A percentile compares a stretch with the other conserved stretches of the same genome.
These are phyloP conservation scores for Geotrichum histeridarum DNA, from an alignment of 1,139 yeast species.

Conservation along the genomic window DNA sequence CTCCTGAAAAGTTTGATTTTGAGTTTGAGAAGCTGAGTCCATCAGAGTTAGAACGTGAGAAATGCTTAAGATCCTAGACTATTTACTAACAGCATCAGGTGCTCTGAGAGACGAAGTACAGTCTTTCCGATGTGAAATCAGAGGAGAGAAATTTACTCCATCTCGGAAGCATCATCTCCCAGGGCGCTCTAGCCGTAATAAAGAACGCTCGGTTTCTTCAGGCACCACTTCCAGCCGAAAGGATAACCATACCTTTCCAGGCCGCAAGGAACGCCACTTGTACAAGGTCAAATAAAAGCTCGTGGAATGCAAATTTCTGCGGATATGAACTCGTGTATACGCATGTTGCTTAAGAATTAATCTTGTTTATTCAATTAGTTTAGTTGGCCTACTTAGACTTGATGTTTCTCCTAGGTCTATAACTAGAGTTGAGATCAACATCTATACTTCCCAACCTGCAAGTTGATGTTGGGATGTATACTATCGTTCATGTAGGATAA, in stretches of 20 bases:
- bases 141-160: conserved; percentile 32
- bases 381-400: neutral
- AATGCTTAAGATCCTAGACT: neutral
- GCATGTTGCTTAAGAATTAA: neutral
- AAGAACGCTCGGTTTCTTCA: neutral
- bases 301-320: too few species aligned
- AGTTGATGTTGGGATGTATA: too few species aligned
- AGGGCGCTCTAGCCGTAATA: conserved; percentile 8
- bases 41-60: conserved; percentile 17
- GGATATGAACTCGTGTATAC: too few species aligned
- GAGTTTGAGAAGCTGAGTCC: conserved; percentile 59
- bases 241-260: conserved; percentile 14
- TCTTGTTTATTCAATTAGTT: neutral
- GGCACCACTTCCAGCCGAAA: neutral
- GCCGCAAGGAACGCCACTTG: conserved; percentile 11
- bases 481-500: too few species aligned
- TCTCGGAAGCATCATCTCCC: conserved; percentile 10
- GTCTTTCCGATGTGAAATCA: conserved; percentile 64
- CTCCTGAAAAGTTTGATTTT: conserved; percentile 68
- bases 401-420: neutral
- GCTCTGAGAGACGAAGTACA: conserved; percentile 56
- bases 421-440: neutral
- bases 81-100: conserved; percentile 57
- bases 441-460: neutral
- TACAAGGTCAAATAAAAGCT: neutral